phyloP scores from a whole-genome alignment of 1,139 yeast species.

The Yamadazyma dushanensis region DNA sequence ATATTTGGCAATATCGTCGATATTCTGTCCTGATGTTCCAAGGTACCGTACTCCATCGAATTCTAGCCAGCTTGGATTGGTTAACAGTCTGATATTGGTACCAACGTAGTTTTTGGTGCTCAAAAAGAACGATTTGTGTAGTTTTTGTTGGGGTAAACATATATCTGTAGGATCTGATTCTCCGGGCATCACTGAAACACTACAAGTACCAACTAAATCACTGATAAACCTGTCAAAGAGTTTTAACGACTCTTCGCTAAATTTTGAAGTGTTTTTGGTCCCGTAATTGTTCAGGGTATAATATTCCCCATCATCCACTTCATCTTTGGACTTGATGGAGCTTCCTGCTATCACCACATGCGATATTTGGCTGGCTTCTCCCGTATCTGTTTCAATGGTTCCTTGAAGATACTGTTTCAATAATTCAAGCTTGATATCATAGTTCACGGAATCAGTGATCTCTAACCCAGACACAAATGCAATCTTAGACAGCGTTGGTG shows the following conservation, averaged over 20 bases:
- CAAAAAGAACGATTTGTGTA: constrained; percentile 72
- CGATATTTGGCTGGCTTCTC: constrained; percentile 37
- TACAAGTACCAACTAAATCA: constrained; percentile 59
- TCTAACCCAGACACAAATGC: constrained; percentile 78
- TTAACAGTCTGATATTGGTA: constrained; percentile 44
- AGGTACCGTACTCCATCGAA: constrained; percentile 56
- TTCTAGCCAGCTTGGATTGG: constrained; percentile 77
- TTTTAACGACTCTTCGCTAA: constrained; percentile 40
- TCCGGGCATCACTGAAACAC: constrained; percentile 85
- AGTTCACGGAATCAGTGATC: constrained; percentile 42
- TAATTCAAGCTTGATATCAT: constrained; percentile 54
- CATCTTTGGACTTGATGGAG: constrained; percentile 39
- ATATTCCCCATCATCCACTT: constrained; percentile 29
- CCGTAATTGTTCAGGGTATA: constrained; percentile 48
- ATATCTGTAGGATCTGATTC: constrained; percentile 77
- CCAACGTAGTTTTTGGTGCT: constrained; percentile 44
- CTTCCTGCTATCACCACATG: constrained; percentile 76
- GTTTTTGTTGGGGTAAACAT: constrained; percentile 86
- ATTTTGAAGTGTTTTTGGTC: constrained; percentile 52
- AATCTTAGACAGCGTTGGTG: constrained; percentile 23
- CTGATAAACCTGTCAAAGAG: constrained; percentile 57
- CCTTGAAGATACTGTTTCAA: constrained; percentile 74
- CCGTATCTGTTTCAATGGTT: constrained; percentile 41
- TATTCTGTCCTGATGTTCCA: constrained; percentile 84
- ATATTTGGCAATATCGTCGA: constrained; percentile 75